A percentile compares a stretch with the other conserved stretches of the same genome.
Evolutionary conservation across 257 asterid genomes (phyloP).

Genomic region (Primulina eburnea): DNA sequence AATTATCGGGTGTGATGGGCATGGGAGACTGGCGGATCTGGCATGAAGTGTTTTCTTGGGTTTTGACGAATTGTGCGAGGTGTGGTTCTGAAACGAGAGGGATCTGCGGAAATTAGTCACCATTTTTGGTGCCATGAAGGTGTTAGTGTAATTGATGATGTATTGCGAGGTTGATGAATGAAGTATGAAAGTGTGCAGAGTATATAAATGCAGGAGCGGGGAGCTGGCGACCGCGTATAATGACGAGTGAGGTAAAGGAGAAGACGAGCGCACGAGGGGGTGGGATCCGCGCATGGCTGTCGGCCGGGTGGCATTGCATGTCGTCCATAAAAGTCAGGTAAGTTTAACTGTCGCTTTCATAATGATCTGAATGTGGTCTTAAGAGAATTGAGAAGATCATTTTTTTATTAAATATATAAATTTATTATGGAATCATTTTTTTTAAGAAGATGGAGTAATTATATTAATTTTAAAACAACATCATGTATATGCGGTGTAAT

Average conservation of each 20-base stretch:
- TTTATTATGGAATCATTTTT: too few relatives aligned
- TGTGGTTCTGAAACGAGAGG: constrained; percentile 65
- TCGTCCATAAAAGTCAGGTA: constrained; percentile 3
- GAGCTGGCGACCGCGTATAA: neutral
- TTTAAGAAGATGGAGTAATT: too few relatives aligned
- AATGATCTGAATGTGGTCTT: neutral
- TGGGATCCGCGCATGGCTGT: constrained; percentile 31
- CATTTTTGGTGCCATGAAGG: constrained; percentile 58
- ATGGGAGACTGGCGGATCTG: constrained; percentile 81
- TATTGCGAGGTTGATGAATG: too few relatives aligned
- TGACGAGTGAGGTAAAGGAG: neutral
- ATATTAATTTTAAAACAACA: too few relatives aligned
- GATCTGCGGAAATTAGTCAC: constrained; percentile 74
- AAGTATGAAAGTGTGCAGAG: too few relatives aligned
- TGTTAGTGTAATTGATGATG: neutral
- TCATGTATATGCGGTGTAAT: too few relatives aligned
- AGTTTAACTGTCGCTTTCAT: neutral
- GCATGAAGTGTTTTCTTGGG: constrained; percentile 52
- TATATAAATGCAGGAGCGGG: constrained; percentile 26
- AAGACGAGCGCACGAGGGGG: constrained; percentile 24
- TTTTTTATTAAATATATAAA: too few relatives aligned
- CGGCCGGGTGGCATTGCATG: constrained; percentile 20
- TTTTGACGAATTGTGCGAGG: constrained; percentile 12
- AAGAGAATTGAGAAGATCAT: too few relatives aligned
- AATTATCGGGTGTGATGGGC: constrained; percentile 68